Conservation (phyloP, 331 rosid species). For the Malus hybrid region DNA sequence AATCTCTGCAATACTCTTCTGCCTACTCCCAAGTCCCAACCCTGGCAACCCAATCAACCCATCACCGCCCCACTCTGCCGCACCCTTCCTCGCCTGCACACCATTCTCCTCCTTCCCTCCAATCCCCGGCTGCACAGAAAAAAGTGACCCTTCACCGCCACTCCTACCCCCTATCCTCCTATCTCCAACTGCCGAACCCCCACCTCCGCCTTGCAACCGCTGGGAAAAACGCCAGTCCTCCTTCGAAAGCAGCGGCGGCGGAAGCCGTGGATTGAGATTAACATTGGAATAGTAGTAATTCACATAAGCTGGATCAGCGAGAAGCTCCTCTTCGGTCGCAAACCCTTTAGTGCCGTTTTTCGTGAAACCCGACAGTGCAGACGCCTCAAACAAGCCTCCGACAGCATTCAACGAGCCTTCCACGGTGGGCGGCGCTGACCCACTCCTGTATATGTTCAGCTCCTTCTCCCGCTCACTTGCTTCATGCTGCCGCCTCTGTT, state of each 20-base stretch:
- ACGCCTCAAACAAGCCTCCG: conserved; percentile 29
- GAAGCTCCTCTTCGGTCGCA: conserved; percentile 35
- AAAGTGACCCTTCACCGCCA: conserved; percentile 35
- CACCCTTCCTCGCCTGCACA: conserved; percentile 19
- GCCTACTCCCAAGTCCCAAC: conserved; percentile 39
- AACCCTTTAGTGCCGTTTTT: conserved; percentile 21
- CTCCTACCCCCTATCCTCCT: conserved; percentile 25
- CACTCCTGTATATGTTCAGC: conserved; percentile 38
- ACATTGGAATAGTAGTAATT: conserved; percentile 37
- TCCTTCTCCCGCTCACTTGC: conserved; percentile 30
- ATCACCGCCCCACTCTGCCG: conserved; percentile 39
- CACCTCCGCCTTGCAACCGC: conserved; percentile 35
- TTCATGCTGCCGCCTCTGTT: conserved; percentile 31
- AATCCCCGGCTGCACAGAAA: conserved; percentile 32
- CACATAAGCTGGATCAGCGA: conserved; percentile 38
- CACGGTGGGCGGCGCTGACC: conserved; percentile 52
- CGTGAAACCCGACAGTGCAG: conserved; percentile 18
- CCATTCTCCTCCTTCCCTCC: conserved; percentile 29
- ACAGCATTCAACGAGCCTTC: conserved; percentile 42
- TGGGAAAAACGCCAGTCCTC: conserved; percentile 51
- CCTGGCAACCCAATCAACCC: conserved; percentile 44
- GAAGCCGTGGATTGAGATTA: conserved; percentile 48
- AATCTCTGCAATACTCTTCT: conserved; percentile 43
- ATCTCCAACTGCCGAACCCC: conserved; percentile 24
- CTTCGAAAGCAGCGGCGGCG: conserved; percentile 41